These are phyloP conservation scores for Cladosporium sp. DNA, from an alignment of 2,329 filamentous ascomycete genomes.

Conservation along the genomic window DNA sequence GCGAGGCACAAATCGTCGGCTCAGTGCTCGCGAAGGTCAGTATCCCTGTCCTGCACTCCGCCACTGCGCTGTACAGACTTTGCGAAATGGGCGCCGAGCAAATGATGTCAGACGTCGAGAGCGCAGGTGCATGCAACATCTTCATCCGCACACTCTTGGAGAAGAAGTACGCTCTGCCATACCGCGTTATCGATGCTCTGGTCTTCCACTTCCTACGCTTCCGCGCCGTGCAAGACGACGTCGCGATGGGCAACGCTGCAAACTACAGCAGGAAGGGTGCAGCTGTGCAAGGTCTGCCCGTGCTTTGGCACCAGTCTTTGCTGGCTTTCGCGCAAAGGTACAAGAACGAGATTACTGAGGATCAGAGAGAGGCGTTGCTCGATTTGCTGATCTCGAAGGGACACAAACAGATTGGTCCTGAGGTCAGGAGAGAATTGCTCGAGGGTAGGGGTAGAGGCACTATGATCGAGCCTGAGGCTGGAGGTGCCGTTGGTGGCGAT, in stretches of 20 bases:
- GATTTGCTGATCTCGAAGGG: slow-evolving; percentile 81
- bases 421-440: slow-evolving; percentile 82
- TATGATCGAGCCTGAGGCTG: slow-evolving; percentile 55
- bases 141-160: slow-evolving; percentile 91
- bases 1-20: slow-evolving; percentile 87
- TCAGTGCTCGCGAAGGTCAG: slow-evolving; percentile 80
- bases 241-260: slow-evolving; percentile 50
- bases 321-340: slow-evolving; percentile 91
- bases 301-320: slow-evolving; percentile 94
- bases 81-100: slow-evolving; percentile 94
- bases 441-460: slow-evolving; percentile 84
- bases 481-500: slow-evolving; percentile 60
- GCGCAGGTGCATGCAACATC: slow-evolving; percentile 86
- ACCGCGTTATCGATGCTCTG: slow-evolving; percentile 87
- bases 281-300: slow-evolving; percentile 60
- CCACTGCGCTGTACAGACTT: slow-evolving; percentile 82
- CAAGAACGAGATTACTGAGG: slow-evolving; percentile 92
- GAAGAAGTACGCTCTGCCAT: slow-evolving; percentile 95
- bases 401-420: slow-evolving; percentile 83
- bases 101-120: slow-evolving; percentile 75
- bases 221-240: slow-evolving; percentile 62
- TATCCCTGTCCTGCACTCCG: slow-evolving; percentile 87
- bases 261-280: slow-evolving; percentile 39
- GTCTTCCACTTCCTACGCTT: slow-evolving; percentile 97
- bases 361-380: slow-evolving; percentile 84